Evolutionary conservation across 73 alveolate genomes (phyloP).

Genomic region (Paramecium octaurelia): DNA sequence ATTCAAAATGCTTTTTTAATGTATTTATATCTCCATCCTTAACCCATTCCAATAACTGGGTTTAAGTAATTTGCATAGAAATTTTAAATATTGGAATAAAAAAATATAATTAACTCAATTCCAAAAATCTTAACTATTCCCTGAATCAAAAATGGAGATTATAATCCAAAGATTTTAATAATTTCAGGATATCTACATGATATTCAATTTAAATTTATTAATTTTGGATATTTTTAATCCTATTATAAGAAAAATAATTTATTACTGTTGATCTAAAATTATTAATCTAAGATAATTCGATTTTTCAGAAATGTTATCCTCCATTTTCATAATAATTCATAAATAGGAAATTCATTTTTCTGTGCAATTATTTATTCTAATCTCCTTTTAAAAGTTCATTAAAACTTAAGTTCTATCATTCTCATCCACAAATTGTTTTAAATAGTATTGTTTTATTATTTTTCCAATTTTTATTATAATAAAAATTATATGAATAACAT

Average conservation of each 20-base stretch:
- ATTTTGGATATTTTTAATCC: background rate
- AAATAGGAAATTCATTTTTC: background rate
- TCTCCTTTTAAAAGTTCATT: background rate
- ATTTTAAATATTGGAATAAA: background rate
- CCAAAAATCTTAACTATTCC: background rate
- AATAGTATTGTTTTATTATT: too few species aligned
- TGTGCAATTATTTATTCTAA: too few species aligned
- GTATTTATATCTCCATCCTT: constrained; percentile 20
- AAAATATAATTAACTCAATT: background rate
- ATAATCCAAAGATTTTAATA: too few species aligned
- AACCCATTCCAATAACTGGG: constrained; percentile 37
- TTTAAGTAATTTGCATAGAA: constrained; percentile 19
- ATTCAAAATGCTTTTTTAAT: background rate
- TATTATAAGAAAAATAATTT: too few species aligned
- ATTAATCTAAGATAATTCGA: background rate
- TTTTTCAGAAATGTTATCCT: too few species aligned
- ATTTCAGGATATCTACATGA: background rate
- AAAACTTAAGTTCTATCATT: too few species aligned
- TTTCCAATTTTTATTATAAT: background rate
- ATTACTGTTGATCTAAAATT: background rate
- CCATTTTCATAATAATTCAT: background rate
- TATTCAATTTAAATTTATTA: background rate
- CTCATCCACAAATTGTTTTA: background rate
- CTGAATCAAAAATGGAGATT: background rate
- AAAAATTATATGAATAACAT: background rate